A percentile compares a stretch with the other conserved stretches of the same genome.
These are phyloP conservation scores for Cynanchum wilfordii DNA, from an alignment of 257 asterid genomes.

Conservation along the genomic window DNA sequence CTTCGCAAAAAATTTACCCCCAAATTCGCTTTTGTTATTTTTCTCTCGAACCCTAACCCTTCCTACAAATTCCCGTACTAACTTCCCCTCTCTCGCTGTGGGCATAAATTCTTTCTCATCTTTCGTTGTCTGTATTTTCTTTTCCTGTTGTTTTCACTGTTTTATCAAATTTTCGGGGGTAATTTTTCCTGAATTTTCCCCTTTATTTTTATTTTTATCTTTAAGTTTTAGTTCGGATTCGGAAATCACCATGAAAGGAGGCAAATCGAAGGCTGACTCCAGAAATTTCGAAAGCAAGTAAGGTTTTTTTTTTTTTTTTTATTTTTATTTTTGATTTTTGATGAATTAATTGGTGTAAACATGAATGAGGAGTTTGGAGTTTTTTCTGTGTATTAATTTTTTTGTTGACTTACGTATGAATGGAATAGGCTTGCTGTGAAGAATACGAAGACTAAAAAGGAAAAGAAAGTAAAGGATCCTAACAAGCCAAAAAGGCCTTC, in stretches of 20 bases:
- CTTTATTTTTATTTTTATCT: not conserved
- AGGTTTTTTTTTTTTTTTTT: not conserved
- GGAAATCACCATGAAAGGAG: constrained; percentile 49
- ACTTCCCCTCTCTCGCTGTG: not conserved
- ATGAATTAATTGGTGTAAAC: too few relatives aligned
- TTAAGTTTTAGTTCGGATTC: not conserved
- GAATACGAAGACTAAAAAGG: constrained; percentile 43
- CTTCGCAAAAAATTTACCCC: not conserved
- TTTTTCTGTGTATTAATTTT: not conserved
- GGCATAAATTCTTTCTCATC: not conserved
- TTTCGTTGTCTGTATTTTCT: not conserved
- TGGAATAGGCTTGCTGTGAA: constrained; percentile 47
- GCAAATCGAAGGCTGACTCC: constrained; percentile 50
- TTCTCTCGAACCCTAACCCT: constrained; percentile 5
- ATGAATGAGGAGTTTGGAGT: not conserved
- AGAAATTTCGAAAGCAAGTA: constrained; percentile 50
- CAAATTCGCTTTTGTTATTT: not conserved
- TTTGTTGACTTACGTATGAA: not conserved
- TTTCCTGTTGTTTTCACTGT: not conserved
- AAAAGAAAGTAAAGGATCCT: constrained; percentile 57
- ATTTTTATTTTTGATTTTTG: too few relatives aligned
- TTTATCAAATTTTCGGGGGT: not conserved
- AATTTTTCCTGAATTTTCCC: not conserved
- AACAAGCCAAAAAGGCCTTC: constrained; percentile 74
- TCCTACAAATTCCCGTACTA: not conserved